A percentile compares a stretch with the other conserved stretches of the same genome.
Evolutionary conservation across 352 stramenopile genomes (phyloP).

Genomic region (Phytophthora nicotianae): DNA sequence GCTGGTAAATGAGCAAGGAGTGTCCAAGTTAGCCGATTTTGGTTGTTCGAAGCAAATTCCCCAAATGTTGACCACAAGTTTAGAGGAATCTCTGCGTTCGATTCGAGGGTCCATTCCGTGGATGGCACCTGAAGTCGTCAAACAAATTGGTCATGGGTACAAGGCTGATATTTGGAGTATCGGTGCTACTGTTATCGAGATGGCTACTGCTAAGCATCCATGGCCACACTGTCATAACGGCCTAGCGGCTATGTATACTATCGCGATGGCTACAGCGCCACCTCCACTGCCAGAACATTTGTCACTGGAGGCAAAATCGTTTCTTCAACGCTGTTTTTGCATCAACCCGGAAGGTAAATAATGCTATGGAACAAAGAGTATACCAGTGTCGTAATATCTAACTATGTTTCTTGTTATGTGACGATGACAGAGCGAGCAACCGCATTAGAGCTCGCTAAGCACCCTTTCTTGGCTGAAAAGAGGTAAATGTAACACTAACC

Average conservation of each 20-base stretch:
- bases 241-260: slow-evolving; percentile 70
- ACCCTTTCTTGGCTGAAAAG: slow-evolving; percentile 56
- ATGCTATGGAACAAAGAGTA: neutral
- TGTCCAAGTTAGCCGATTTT: slow-evolving; percentile 91
- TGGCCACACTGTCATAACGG: slow-evolving; percentile 69
- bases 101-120: slow-evolving; percentile 87
- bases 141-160: slow-evolving; percentile 74
- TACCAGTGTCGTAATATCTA: neutral
- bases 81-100: slow-evolving; percentile 81
- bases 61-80: slow-evolving; percentile 74
- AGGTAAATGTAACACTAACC: slow-evolving; percentile 38
- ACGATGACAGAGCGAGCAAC: slow-evolving; percentile 59
- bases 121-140: slow-evolving; percentile 85
- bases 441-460: slow-evolving; percentile 58
- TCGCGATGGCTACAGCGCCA: slow-evolving; percentile 57
- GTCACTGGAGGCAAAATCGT: slow-evolving; percentile 53
- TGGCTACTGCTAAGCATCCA: slow-evolving; percentile 76
- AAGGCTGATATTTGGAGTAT: slow-evolving; percentile 88
- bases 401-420: slow-evolving; percentile 7
- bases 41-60: slow-evolving; percentile 90
- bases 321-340: slow-evolving; percentile 72
- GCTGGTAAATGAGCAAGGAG: slow-evolving; percentile 85
- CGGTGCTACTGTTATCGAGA: slow-evolving; percentile 79
- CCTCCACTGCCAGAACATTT: slow-evolving; percentile 62
- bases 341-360: slow-evolving; percentile 68